A percentile compares a stretch with the other conserved stretches of the same genome.
These are phyloP conservation scores for Fusarium buharicum DNA, from an alignment of 2,329 filamentous ascomycete genomes.

Conservation along the genomic window DNA sequence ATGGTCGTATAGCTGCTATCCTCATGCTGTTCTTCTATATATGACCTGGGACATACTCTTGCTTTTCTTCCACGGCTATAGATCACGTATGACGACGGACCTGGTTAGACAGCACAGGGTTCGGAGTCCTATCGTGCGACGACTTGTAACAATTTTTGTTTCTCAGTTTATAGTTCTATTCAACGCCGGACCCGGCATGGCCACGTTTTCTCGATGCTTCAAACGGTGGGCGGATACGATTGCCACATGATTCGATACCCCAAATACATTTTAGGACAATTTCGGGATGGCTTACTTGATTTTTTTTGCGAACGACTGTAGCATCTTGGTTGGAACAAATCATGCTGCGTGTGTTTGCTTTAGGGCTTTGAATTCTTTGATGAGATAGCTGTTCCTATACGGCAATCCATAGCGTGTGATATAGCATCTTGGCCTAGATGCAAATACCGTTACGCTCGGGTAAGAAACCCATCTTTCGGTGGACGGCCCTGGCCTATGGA, in stretches of 20 bases:
- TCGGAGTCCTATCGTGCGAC: slow-evolving; percentile 20
- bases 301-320: slow-evolving; percentile 27
- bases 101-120: slow-evolving; percentile 48
- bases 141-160: slow-evolving; percentile 18
- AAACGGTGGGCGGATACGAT: slow-evolving; percentile 18
- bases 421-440: neutral
- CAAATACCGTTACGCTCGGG: neutral
- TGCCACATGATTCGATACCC: slow-evolving; percentile 35
- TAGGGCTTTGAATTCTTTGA: neutral
- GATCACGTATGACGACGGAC: slow-evolving; percentile 39
- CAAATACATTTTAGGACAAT: slow-evolving; percentile 31
- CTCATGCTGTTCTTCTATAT: slow-evolving; percentile 1
- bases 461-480: neutral
- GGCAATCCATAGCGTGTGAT: slow-evolving; percentile 1
- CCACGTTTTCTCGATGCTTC: slow-evolving; percentile 18
- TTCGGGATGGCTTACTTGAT: slow-evolving; percentile 26
- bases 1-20: slow-evolving; percentile 3
- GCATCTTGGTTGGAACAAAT: slow-evolving; percentile 11
- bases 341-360: slow-evolving; percentile 7
- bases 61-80: slow-evolving; percentile 34
- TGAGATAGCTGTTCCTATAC: neutral
- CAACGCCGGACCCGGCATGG: slow-evolving; percentile 11
- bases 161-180: slow-evolving; percentile 14
- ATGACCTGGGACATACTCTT: slow-evolving; percentile 13
- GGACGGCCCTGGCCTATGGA: neutral